Percentiles rank a stretch among this genome's conserved stretches.
These are phyloP conservation scores for Pyrenophora seminiperda DNA, from an alignment of 2,329 filamentous ascomycete species.

Conservation along the genomic window DNA sequence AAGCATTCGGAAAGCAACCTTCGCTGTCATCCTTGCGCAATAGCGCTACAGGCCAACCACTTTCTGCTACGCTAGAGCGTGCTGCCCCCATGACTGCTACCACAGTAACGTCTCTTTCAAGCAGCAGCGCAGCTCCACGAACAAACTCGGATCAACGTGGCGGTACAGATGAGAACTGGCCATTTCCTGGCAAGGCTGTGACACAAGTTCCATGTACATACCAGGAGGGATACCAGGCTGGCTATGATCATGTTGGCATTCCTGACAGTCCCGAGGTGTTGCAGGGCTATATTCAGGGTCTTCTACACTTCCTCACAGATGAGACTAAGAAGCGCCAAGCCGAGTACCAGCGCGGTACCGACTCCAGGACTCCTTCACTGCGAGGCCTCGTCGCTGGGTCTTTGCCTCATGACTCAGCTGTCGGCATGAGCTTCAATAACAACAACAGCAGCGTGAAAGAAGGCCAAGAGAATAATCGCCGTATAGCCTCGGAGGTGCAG, in stretches of 20 bases:
- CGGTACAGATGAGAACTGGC: conserved; percentile 31
- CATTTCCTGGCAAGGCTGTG: conserved; percentile 24
- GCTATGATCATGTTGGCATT: conserved; percentile 43
- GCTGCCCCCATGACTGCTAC: conserved; percentile 8
- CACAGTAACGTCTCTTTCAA: conserved; percentile 15
- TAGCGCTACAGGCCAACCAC: conserved; percentile 7
- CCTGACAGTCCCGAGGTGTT: conserved; percentile 41
- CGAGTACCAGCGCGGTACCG: conserved; percentile 14
- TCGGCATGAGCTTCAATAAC: conserved; percentile 34
- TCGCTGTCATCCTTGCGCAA: conserved; percentile 28
- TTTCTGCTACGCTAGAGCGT: conserved; percentile 11
- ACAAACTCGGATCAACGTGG: conserved; percentile 25
- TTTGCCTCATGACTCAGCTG: conserved; percentile 36
- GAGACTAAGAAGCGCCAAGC: conserved; percentile 28
- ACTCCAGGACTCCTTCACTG: conserved; percentile 32
- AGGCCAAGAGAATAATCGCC: conserved; percentile 36
- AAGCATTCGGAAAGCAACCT: conserved; percentile 36
- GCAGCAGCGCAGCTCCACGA: conserved; percentile 16
- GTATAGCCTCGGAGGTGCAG: conserved; percentile 19
- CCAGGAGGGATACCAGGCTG: conserved; percentile 47
- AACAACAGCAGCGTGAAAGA: conserved; percentile 17
- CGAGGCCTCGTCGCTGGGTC: conserved; percentile 33
- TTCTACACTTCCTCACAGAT: conserved; percentile 37
- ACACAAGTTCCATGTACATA: conserved; percentile 40
- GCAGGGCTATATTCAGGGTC: conserved; percentile 42